Evolutionary conservation across 2,329 filamentous ascomycete genomes (phyloP).

Genomic region (Malbranchea cinnamomea): DNA sequence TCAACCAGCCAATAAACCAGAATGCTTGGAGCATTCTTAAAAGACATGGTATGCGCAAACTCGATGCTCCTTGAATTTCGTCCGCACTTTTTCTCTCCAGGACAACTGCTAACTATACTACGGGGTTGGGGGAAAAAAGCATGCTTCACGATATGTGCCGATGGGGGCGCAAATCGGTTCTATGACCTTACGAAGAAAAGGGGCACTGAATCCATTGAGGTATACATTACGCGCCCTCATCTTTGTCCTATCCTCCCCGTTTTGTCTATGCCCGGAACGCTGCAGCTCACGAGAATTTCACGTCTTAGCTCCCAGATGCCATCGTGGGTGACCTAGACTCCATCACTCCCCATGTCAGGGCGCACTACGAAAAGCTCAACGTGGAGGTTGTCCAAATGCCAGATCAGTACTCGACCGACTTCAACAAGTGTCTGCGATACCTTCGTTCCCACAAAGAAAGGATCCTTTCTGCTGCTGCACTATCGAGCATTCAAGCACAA

Average conservation of each 20-base stretch:
- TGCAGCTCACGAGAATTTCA: neutral
- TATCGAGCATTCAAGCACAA: conserved; percentile 8
- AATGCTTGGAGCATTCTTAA: conserved; percentile 24
- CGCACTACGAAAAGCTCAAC: conserved; percentile 49
- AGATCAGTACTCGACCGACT: conserved; percentile 86
- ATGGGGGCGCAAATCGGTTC: conserved; percentile 78
- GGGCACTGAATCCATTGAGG: conserved; percentile 18
- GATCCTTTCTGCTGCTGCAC: no score
- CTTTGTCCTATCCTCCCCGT: conserved; percentile 4
- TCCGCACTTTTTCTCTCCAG: neutral
- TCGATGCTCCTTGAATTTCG: neutral
- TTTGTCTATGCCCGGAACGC: conserved; percentile 3
- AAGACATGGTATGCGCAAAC: conserved; percentile 18
- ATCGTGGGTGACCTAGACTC: conserved; percentile 93
- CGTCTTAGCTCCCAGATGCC: conserved; percentile 42
- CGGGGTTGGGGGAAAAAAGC: conserved; percentile 30
- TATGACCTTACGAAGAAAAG: conserved; percentile 32
- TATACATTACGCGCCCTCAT: conserved; percentile 11
- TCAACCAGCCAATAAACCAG: conserved; percentile 46
- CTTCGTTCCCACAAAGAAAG: conserved; percentile 28
- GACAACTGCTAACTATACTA: neutral
- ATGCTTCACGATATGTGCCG: conserved; percentile 59
- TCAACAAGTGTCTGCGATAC: conserved; percentile 62
- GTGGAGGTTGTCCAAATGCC: conserved; percentile 52
- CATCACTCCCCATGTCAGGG: conserved; percentile 43